Conservation (phyloP, 306 rosid species). For the Albizia julibrissin region DNA sequence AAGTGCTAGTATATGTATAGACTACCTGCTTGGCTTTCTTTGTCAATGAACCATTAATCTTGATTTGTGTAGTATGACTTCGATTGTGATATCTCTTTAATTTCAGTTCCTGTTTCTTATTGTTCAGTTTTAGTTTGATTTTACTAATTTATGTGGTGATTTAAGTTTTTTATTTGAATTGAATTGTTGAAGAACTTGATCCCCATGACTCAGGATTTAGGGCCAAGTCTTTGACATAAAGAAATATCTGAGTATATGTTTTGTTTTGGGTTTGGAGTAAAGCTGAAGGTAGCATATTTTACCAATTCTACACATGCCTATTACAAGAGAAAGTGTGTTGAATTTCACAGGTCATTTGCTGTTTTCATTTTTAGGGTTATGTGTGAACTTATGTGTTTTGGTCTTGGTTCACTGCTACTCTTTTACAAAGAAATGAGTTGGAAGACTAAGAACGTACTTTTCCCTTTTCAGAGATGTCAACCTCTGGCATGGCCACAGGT, state of each 20-base stretch:
- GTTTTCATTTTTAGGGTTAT: background rate
- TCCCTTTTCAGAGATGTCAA: slow-evolving; percentile 46
- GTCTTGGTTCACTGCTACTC: background rate
- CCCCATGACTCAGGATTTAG: background rate
- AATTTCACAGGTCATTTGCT: background rate
- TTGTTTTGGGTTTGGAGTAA: background rate
- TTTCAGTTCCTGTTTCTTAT: background rate
- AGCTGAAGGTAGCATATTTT: background rate
- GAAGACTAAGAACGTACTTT: background rate
- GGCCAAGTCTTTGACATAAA: background rate
- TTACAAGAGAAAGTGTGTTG: background rate
- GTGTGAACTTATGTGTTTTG: background rate
- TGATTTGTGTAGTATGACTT: background rate
- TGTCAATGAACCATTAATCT: background rate
- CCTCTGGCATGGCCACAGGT: slow-evolving; percentile 60
- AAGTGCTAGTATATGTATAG: background rate
- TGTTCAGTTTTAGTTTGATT: background rate
- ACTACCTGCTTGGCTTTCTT: background rate
- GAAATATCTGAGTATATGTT: background rate
- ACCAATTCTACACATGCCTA: background rate
- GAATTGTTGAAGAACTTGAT: background rate
- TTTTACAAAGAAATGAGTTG: background rate
- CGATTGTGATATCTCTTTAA: background rate
- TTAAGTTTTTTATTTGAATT: background rate
- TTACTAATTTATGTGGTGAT: background rate